Percentiles rank a stretch among this genome's conserved stretches.
These are phyloP conservation scores for Boechera divaricarpa DNA, from an alignment of 345 rosid species.

Conservation along the genomic window DNA sequence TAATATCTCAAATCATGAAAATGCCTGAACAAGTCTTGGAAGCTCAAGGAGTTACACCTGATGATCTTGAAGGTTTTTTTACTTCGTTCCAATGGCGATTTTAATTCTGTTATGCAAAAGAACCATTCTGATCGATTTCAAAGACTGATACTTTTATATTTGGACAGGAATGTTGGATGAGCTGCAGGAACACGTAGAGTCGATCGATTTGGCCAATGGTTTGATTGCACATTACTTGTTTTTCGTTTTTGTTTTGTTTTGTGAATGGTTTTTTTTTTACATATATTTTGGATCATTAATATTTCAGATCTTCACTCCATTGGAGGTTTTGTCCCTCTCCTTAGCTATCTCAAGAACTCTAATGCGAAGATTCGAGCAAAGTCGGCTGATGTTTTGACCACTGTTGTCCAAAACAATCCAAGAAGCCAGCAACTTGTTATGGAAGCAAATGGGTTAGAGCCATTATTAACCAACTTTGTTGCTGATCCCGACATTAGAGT, in stretches of 20 bases:
- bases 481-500: slow-evolving; percentile 70
- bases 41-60: slow-evolving; percentile 72
- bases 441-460: slow-evolving; percentile 94
- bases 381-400: slow-evolving; percentile 84
- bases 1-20: slow-evolving; percentile 81
- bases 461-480: slow-evolving; percentile 67
- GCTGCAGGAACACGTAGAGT: slow-evolving; percentile 44
- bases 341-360: slow-evolving; percentile 71
- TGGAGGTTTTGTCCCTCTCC: slow-evolving; percentile 91
- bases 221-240: slow-evolving; percentile 16
- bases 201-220: slow-evolving; percentile 46
- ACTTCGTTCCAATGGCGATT: not conserved
- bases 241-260: not conserved
- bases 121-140: not conserved
- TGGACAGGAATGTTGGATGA: slow-evolving; percentile 48
- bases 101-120: slow-evolving; percentile 1
- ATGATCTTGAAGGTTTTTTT: slow-evolving; percentile 72
- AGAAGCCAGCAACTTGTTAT: slow-evolving; percentile 84
- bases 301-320: slow-evolving; percentile 84
- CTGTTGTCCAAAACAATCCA: slow-evolving; percentile 94
- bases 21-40: slow-evolving; percentile 70
- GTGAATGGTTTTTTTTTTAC: not conserved
- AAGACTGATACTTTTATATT: not conserved
- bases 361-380: slow-evolving; percentile 84
- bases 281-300: slow-evolving; percentile 12